Percentiles rank a stretch among this genome's conserved stretches.
Conservation (phyloP, 2,329 filamentous ascomycete species). For the Diaporthe citrichinensis region DNA sequence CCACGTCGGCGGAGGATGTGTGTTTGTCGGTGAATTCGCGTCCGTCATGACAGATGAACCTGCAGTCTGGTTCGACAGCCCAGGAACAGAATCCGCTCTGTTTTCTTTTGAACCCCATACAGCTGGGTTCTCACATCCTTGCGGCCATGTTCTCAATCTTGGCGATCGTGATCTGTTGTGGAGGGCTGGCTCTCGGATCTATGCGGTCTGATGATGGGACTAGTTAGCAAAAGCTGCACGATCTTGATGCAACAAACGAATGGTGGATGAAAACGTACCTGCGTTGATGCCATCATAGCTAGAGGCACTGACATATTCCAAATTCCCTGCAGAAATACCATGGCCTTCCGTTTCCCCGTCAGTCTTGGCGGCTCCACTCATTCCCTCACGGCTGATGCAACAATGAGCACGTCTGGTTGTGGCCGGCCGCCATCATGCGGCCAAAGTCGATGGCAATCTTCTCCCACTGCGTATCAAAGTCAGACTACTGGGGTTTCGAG, state of each 20-base stretch:
- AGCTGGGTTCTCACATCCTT: accelerated
- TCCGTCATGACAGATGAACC: background rate
- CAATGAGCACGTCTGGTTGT: accelerated
- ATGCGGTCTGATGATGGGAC: accelerated
- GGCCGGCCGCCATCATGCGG: accelerated
- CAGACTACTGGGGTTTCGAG: accelerated
- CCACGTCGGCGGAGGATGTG: background rate
- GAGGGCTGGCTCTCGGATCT: background rate
- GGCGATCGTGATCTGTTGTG: too few species aligned
- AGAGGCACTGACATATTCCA: background rate
- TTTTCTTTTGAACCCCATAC: too few species aligned
- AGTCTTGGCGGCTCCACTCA: too few species aligned
- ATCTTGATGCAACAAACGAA: background rate
- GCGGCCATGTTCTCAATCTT: background rate
- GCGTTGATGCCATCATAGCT: background rate
- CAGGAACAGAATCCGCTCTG: too few species aligned
- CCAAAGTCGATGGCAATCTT: background rate
- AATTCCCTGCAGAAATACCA: too few species aligned
- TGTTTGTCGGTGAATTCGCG: background rate
- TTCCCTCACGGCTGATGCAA: background rate
- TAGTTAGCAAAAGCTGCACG: background rate
- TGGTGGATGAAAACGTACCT: background rate
- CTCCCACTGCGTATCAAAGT: background rate
- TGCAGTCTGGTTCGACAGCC: too few species aligned
- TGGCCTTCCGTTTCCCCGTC: too few species aligned